Base-by-base conservation (phyloP, 2,329 filamentous ascomycete genomes). In the Acephala macrosclerotiorum region DNA sequence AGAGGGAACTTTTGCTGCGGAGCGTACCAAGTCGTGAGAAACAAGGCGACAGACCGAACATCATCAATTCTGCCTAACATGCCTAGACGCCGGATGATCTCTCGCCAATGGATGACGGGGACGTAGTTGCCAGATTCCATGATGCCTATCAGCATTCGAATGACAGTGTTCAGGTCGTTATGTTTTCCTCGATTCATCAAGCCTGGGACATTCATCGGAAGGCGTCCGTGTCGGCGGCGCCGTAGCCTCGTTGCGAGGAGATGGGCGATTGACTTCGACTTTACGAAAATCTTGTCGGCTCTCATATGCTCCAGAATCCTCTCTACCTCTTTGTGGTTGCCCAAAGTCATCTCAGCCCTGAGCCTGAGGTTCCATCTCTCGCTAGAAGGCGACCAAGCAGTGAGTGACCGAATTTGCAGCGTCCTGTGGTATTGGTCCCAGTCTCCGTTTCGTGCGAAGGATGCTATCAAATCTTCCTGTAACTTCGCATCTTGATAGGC, bases 1-100 rank as follows among this genome's bases (percentile, higher is more conserved):
- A 26, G 35, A 18, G 33, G 49, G 18, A 40, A 55, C 16, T 18
- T 14, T 40, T 60, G n/a, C 36, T 63, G 26, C 22, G 65, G 64
- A 29, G 68, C 63, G 42, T 85, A 84, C 62, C 77, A 77, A 11
- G 72, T 72, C 7, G 80, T 79, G 3, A 91, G 79, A 57, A 70
- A 74, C 6, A 85, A 81, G 85, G 51, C 84, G 70, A 89, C 77
- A 25, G 80, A 80, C 65, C 81, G 79, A 7, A 90, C 77, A 36
- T 85, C 83, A 16, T 81, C 73, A 72, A 87, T 82, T 18, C 81
- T 79, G 8, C 82, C 79, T 9, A 78, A 74, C 84, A 87, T 89
- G 3, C 88, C 89, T 55, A 86, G 81, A 33, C 87, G 82, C 55
- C 85, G 85, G 49, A 91, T 72, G 11, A 89, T 78, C 72, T 90